These are phyloP conservation scores for Ambrosia hybrid DNA, from an alignment of 140 eudicot species.

Conservation along the genomic window DNA sequence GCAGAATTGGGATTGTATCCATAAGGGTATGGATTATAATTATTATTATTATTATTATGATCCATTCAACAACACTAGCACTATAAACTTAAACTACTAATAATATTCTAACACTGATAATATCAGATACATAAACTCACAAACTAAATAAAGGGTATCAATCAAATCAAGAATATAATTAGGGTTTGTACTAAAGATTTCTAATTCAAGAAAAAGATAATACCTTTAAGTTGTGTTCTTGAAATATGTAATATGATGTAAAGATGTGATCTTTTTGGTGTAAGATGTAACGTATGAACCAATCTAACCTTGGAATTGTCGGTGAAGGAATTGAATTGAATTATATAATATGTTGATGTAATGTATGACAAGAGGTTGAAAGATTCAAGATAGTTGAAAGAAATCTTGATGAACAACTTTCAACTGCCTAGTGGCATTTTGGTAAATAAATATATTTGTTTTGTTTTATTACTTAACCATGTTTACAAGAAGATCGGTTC, in stretches of 20 bases:
- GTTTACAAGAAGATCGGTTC: too few relatives aligned
- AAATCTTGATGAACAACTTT: neutral
- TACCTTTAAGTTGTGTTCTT: too few relatives aligned
- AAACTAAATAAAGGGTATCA: too few relatives aligned
- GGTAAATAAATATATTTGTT: neutral
- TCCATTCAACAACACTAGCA: constrained; percentile 46
- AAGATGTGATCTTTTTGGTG: neutral
- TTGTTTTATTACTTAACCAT: too few relatives aligned
- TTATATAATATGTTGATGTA: neutral
- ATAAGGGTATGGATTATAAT: constrained; percentile 45
- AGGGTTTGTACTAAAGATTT: too few relatives aligned
- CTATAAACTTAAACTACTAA: too few relatives aligned
- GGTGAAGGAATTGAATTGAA: neutral
- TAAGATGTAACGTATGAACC: neutral
- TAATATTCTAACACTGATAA: too few relatives aligned
- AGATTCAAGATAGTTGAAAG: neutral
- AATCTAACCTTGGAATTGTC: neutral
- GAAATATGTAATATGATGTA: neutral
- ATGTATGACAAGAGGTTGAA: neutral
- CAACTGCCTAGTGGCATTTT: constrained; percentile 18
- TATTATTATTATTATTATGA: constrained; percentile 7
- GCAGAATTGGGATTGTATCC: constrained; percentile 44
- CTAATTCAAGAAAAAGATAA: too few relatives aligned
- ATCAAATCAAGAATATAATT: too few relatives aligned
- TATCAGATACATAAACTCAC: neutral